Conservation (phyloP, 2,329 filamentous ascomycete species). For the Neopestalotiopsis clavispora region DNA sequence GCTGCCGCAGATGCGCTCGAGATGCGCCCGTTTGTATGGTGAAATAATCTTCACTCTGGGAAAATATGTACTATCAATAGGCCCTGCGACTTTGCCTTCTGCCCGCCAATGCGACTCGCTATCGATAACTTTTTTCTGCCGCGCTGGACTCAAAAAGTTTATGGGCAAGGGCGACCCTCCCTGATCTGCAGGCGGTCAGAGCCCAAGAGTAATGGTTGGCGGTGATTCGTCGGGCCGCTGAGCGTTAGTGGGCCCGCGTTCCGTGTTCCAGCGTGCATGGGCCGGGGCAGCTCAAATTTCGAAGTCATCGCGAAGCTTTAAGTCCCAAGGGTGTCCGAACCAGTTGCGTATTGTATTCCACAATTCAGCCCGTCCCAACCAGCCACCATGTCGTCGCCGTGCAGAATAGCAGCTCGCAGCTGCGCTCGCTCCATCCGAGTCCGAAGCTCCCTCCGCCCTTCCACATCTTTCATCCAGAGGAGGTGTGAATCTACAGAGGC, state of each 20-base stretch:
- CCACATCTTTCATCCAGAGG: slow-evolving; percentile 57
- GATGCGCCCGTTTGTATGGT: background rate
- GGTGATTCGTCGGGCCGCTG: slow-evolving; percentile 12
- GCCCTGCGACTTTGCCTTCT: slow-evolving; percentile 2
- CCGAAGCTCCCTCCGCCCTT: slow-evolving; percentile 49
- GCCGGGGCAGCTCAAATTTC: slow-evolving; percentile 12
- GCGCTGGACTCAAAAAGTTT: background rate
- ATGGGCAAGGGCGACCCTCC: background rate
- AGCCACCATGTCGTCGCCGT: slow-evolving; percentile 64
- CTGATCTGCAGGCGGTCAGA: background rate
- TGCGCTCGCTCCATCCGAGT: slow-evolving; percentile 67
- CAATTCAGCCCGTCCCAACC: slow-evolving; percentile 26
- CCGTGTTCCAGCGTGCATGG: background rate
- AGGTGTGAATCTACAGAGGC: slow-evolving; percentile 90
- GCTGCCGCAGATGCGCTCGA: slow-evolving; percentile 21
- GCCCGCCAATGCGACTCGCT: slow-evolving; percentile 3
- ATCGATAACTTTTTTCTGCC: slow-evolving; percentile 14
- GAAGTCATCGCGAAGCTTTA: slow-evolving; percentile 15
- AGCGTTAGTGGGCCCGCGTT: background rate
- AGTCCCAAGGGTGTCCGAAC: slow-evolving; percentile 19
- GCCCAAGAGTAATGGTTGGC: slow-evolving; percentile 8
- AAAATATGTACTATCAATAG: background rate
- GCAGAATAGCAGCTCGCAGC: slow-evolving; percentile 67
- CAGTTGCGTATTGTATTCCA: slow-evolving; percentile 17
- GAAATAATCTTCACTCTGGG: slow-evolving; percentile 8